phyloP scores from a whole-genome alignment of 2,329 filamentous ascomycete species.

The Rachicladosporium sp. region DNA sequence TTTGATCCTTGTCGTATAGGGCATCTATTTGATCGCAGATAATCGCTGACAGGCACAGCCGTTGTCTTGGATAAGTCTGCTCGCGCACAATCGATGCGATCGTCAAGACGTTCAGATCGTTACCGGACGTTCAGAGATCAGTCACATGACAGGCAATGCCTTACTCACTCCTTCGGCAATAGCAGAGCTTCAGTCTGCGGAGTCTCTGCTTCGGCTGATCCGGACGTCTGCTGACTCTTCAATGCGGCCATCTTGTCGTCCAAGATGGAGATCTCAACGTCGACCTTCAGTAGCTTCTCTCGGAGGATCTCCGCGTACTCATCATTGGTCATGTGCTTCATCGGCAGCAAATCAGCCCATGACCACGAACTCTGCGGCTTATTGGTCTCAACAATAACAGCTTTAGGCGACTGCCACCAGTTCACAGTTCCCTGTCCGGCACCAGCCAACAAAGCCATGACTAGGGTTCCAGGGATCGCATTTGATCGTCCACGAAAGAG shows the following conservation, averaged over 20 bases:
- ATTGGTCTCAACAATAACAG: slow-evolving; percentile 12
- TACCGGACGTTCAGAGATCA: too few species aligned
- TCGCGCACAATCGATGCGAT: too few species aligned
- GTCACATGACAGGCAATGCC: too few species aligned
- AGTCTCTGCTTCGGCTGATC: too few species aligned
- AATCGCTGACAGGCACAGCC: too few species aligned
- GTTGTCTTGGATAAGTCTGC: too few species aligned
- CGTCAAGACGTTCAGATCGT: too few species aligned
- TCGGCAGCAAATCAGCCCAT: slow-evolving; percentile 44
- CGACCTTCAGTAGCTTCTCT: slow-evolving; percentile 58
- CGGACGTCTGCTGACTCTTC: slow-evolving; percentile 13
- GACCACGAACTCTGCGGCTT: slow-evolving; percentile 29
- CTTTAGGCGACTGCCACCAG: slow-evolving; percentile 27
- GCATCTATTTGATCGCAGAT: too few species aligned
- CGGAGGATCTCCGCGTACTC: slow-evolving; percentile 60
- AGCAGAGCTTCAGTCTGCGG: too few species aligned
- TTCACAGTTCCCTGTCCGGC: slow-evolving; percentile 46
- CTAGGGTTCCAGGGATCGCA: slow-evolving; percentile 44
- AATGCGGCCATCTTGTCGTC: slow-evolving; percentile 59
- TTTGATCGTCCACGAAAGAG: slow-evolving; percentile 45
- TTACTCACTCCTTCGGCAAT: too few species aligned
- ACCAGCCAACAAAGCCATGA: slow-evolving; percentile 47
- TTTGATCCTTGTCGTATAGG: too few species aligned
- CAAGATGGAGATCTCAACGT: slow-evolving; percentile 65
- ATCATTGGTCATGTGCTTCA: slow-evolving; percentile 57